Evolutionary conservation across 495 filamentous ascomycete species (phyloP).

Genomic region (Hypomontagnella submonticulosa): DNA sequence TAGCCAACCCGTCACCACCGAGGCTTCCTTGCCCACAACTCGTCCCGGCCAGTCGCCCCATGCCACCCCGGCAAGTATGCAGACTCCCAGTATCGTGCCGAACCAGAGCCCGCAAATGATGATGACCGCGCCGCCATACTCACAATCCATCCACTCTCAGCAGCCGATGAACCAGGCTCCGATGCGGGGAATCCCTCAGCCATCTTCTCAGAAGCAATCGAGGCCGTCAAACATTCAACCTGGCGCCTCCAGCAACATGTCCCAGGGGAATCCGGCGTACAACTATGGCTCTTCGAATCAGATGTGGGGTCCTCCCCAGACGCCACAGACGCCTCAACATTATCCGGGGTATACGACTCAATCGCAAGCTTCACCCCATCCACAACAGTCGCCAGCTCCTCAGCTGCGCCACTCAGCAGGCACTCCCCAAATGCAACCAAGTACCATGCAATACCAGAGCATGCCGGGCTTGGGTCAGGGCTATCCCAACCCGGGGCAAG

Average conservation of each 20-base stretch:
- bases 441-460: constrained; percentile 65
- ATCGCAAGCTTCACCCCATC: constrained; percentile 67
- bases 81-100: constrained; percentile 55
- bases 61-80: constrained; percentile 54
- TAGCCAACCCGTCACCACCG: constrained; percentile 59
- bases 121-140: constrained; percentile 63
- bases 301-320: constrained; percentile 60
- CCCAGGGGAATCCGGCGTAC: constrained; percentile 56
- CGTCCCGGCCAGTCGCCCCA: constrained; percentile 62
- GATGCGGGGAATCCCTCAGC: constrained; percentile 63
- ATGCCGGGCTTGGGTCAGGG: constrained; percentile 70
- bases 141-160: constrained; percentile 63
- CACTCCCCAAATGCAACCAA: constrained; percentile 69
- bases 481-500: constrained; percentile 61
- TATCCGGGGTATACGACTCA: constrained; percentile 61
- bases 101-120: constrained; percentile 68
- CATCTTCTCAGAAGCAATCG: constrained; percentile 60
- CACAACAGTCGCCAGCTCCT: constrained; percentile 67
- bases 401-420: constrained; percentile 70
- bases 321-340: constrained; percentile 60
- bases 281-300: constrained; percentile 62
- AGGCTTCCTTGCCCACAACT: constrained; percentile 58
- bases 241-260: constrained; percentile 51
- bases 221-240: constrained; percentile 57
- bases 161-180: constrained; percentile 61